These are phyloP conservation scores for Dipteronia dyeriana DNA, from an alignment of 345 rosid genomes.

Conservation along the genomic window DNA sequence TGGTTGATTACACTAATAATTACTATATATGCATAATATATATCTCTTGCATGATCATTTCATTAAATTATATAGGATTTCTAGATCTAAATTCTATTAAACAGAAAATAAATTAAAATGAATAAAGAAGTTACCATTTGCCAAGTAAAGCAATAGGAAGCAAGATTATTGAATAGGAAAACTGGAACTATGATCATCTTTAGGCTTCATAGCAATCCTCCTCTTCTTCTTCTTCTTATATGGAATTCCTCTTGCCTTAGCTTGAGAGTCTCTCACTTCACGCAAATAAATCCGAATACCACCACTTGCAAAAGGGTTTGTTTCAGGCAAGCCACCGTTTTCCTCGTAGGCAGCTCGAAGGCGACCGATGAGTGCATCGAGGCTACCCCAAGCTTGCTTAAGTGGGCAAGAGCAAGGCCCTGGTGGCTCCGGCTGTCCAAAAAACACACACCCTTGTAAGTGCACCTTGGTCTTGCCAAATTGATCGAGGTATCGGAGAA, in stretches of 20 bases:
- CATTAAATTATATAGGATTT: neutral
- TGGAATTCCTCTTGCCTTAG: constrained; percentile 84
- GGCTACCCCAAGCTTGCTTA: constrained; percentile 93
- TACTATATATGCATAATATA: neutral
- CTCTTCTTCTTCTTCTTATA: constrained; percentile 91
- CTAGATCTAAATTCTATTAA: neutral
- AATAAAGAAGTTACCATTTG: constrained; percentile 27
- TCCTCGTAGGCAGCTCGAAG: constrained; percentile 86
- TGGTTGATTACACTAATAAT: neutral
- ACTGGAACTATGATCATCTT: constrained; percentile 35
- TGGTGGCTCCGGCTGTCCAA: constrained; percentile 79
- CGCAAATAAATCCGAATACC: constrained; percentile 68
- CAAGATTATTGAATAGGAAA: constrained; percentile 44
- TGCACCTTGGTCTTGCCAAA: constrained; percentile 92
- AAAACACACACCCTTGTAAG: constrained; percentile 72
- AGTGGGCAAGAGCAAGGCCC: constrained; percentile 85
- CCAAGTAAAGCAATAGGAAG: constrained; percentile 19
- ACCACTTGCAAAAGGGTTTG: constrained; percentile 80
- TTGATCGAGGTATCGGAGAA: constrained; percentile 78
- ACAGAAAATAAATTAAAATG: neutral
- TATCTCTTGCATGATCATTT: neutral
- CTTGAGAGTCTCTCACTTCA: constrained; percentile 85
- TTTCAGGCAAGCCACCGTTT: constrained; percentile 78
- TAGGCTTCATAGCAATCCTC: constrained; percentile 41
- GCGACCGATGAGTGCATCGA: constrained; percentile 89